Percentiles rank a stretch among this genome's conserved stretches.
phyloP scores from a whole-genome alignment of 1,284 basidiomycete genomes.

The Ganoderma lingzhi region DNA sequence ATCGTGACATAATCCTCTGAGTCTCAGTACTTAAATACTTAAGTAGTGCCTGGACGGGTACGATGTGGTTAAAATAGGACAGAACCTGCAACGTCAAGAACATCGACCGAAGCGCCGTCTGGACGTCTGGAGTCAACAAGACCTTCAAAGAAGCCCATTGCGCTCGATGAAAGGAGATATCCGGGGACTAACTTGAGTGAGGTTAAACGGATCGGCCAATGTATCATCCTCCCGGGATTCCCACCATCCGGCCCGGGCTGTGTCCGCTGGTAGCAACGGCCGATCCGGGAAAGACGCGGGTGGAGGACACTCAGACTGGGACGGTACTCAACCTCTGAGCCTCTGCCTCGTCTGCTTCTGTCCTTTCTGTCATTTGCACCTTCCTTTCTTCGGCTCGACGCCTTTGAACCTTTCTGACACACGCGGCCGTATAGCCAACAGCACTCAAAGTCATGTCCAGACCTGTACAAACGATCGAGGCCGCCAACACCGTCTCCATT shows the following conservation, averaged over 20 bases:
- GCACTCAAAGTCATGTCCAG: neutral
- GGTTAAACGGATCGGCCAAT: too few species aligned
- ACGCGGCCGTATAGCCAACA: neutral
- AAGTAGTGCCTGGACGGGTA: neutral
- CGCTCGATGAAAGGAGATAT: neutral
- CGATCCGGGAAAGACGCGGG: neutral
- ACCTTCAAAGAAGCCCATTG: neutral
- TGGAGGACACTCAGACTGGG: neutral
- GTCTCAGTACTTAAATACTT: too few species aligned
- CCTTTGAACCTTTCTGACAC: neutral
- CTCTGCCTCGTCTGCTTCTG: slow-evolving; percentile 9
- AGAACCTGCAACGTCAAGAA: neutral
- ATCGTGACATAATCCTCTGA: neutral
- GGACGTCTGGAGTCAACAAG: neutral
- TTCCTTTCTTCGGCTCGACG: slow-evolving; percentile 13
- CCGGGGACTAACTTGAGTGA: neutral
- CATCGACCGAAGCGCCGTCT: neutral
- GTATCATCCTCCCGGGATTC: too few species aligned
- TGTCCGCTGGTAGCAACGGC: neutral
- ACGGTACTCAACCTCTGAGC: too few species aligned
- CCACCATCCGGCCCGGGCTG: neutral
- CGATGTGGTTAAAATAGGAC: neutral
- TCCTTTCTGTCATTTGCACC: slow-evolving; percentile 2
- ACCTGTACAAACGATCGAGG: slow-evolving; percentile 2
- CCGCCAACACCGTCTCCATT: slow-evolving; percentile 18